Conservation (phyloP, 257 asterid genomes). For the Solanum virginianum region DNA sequence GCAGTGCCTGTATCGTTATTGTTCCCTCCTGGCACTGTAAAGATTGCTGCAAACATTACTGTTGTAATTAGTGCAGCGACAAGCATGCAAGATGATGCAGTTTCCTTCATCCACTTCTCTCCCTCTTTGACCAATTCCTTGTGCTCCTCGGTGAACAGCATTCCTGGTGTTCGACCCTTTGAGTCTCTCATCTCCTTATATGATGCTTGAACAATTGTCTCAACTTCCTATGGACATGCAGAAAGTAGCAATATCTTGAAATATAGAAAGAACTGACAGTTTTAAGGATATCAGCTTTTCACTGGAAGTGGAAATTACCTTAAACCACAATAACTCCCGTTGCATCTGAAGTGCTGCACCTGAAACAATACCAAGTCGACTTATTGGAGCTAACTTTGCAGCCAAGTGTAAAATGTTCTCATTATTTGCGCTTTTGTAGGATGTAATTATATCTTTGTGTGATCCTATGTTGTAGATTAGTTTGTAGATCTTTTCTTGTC, state of each 20-base stretch:
- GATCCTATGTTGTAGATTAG: slow-evolving; percentile 24
- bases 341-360: slow-evolving; percentile 39
- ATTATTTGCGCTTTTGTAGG: slow-evolving; percentile 6
- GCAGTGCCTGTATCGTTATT: slow-evolving; percentile 11
- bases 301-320: background rate
- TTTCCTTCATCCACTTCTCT: slow-evolving; percentile 29
- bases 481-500: slow-evolving; percentile 18
- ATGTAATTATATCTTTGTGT: slow-evolving; percentile 20
- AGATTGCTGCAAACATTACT: slow-evolving; percentile 22
- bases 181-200: slow-evolving; percentile 15
- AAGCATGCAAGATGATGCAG: slow-evolving; percentile 24
- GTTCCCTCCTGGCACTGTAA: slow-evolving; percentile 24
- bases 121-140: slow-evolving; percentile 9
- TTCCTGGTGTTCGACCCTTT: slow-evolving; percentile 7
- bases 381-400: slow-evolving; percentile 17
- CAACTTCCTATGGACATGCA: slow-evolving; percentile 12
- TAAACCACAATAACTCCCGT: slow-evolving; percentile 20
- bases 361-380: slow-evolving; percentile 16
- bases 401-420: slow-evolving; percentile 23
- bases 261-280: background rate
- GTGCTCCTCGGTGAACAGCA: slow-evolving; percentile 20
- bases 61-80: slow-evolving; percentile 22
- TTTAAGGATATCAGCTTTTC: background rate
- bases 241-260: background rate
- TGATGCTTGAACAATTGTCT: slow-evolving; percentile 12